Percentiles rank a stretch among this genome's conserved stretches.
phyloP scores from a whole-genome alignment of 768 basidiomycete genomes.

The Phlegmacium glaucopus region DNA sequence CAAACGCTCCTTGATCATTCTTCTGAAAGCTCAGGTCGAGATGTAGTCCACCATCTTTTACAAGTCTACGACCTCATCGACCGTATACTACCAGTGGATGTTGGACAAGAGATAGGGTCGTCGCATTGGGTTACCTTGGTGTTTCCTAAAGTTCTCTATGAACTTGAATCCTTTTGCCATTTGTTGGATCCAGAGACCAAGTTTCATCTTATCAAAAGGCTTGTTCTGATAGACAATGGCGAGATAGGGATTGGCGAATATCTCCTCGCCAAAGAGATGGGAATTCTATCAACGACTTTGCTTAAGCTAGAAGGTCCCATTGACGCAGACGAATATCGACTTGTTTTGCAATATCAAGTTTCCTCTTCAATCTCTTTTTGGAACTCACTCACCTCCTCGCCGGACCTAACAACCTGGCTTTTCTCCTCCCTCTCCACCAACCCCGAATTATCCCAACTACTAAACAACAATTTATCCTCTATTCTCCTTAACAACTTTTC shows the following conservation, averaged over 20 bases:
- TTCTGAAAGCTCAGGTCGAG: slow-evolving; percentile 33
- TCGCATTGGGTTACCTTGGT: slow-evolving; percentile 49
- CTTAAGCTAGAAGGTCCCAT: slow-evolving; percentile 13
- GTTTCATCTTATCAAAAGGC: slow-evolving; percentile 47
- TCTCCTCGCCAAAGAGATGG: slow-evolving; percentile 63
- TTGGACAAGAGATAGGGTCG: slow-evolving; percentile 28
- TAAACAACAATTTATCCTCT: slow-evolving; percentile 40
- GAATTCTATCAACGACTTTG: slow-evolving; percentile 40
- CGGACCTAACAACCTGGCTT: slow-evolving; percentile 42
- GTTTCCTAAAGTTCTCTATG: slow-evolving; percentile 53
- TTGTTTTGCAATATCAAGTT: slow-evolving; percentile 46
- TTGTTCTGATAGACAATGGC: slow-evolving; percentile 56
- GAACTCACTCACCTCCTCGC: slow-evolving; percentile 37
- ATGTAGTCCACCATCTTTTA: slow-evolving; percentile 54
- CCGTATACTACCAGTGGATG: slow-evolving; percentile 44
- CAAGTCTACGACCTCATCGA: slow-evolving; percentile 59
- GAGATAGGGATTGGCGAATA: slow-evolving; percentile 62
- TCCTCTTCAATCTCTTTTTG: slow-evolving; percentile 48
- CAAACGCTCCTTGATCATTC: slow-evolving; percentile 53
- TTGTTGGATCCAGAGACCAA: slow-evolving; percentile 55
- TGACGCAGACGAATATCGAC: slow-evolving; percentile 27
- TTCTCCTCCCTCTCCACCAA: slow-evolving; percentile 37
- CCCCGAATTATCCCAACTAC: slow-evolving; percentile 37
- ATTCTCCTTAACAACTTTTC: slow-evolving; percentile 48
- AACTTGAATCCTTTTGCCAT: slow-evolving; percentile 54